Evolutionary conservation across 305 asterid species (phyloP), one percentile per base, ranked within the genome.

Genomic region (Euphrasia arctica): DNA sequence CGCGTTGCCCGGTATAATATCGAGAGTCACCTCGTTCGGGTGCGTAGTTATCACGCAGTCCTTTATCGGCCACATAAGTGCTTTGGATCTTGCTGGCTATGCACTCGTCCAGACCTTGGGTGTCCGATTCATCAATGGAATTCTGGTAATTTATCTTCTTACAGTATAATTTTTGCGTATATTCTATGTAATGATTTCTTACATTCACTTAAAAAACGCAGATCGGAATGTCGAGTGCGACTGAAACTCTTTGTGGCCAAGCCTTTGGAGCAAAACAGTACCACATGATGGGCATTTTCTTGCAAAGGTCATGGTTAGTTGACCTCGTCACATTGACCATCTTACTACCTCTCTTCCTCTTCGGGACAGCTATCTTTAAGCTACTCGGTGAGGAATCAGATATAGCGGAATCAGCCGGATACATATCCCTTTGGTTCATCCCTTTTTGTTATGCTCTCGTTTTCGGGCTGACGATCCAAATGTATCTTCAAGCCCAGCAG

Each of bases 171-270:
- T 31, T 31, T 4, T 2, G n/a, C 4, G 34, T 2, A 31, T 31
- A 31, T 31, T 31, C 34, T 31, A 3, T 31, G 34, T 31, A 34
- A 4, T 34, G 39, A 31, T 5, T 32, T 32, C 34, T 31, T 31
- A 31, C 32, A 29, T 4, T 29, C 32, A 29, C 32, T 29, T 4
- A 2, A 29, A 29, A 5, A 34, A 34, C 9, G 42, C 78, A 78
- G 84, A 78, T 81, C 57, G 84, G 84, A 50, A 78, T 81, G 84
- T 81, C 87, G 6, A 78, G 83, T 71, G 86, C 83, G 14, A 81
- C 83, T 3, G 83, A 81, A 51, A 81, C 86, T 27, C 82, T 81
- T 0, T 81, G 87, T 13, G 87, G 87, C 15, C 87, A 81, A 76
- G 87, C 87, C 50, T 81, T 13, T 31, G 87, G 87, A 41, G 87